Percentiles rank a stretch among this genome's conserved stretches.
phyloP scores from a whole-genome alignment of 805 yeast genomes.

The Kuraishia ogatae region DNA sequence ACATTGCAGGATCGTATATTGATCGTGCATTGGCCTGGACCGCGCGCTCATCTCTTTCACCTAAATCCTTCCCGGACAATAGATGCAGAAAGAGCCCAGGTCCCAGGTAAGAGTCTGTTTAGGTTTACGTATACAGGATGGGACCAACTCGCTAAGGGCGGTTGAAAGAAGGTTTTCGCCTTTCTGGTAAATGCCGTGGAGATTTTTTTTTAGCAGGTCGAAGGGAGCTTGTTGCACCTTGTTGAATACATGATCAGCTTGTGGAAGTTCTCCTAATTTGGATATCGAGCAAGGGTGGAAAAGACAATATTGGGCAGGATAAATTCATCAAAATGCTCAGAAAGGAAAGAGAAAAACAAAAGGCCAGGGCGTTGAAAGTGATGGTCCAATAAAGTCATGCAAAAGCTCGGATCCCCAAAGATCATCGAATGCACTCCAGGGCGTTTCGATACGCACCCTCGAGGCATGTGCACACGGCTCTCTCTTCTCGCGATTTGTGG shows the following conservation, averaged over 20 bases:
- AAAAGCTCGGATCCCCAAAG: background rate
- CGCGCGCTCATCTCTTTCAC: background rate
- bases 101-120: background rate
- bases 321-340: background rate
- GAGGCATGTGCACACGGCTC: background rate
- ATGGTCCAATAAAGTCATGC: background rate
- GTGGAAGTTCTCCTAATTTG: background rate
- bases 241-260: background rate
- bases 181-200: background rate
- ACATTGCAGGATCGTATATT: background rate
- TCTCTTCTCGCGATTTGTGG: background rate
- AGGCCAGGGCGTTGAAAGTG: background rate
- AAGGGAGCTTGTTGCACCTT: background rate
- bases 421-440: background rate
- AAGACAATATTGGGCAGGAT: too few relatives aligned
- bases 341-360: background rate
- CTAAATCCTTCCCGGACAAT: too few relatives aligned
- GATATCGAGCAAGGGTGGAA: background rate
- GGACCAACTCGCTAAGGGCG: background rate
- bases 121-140: background rate
- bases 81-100: background rate
- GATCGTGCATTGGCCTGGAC: background rate
- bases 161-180: background rate
- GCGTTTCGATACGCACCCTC: background rate
- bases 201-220: background rate